phyloP scores from a whole-genome alignment of 257 asterid genomes.

The Nicotiana benthamiana region DNA sequence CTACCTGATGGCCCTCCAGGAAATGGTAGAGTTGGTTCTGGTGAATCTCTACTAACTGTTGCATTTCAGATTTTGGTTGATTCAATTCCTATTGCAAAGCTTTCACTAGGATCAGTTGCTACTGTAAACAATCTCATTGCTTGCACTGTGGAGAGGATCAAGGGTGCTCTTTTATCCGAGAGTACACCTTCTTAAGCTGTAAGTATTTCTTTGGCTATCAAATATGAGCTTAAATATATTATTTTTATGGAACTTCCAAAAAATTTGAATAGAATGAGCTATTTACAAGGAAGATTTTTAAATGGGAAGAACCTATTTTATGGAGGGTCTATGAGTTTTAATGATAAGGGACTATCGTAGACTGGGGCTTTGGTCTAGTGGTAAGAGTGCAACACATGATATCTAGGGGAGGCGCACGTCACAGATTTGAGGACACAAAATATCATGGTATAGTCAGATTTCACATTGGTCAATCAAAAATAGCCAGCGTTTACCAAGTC shows the following conservation, averaged over 20 bases:
- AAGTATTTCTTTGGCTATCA: not conserved
- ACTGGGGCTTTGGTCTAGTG: no score
- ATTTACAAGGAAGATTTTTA: no score
- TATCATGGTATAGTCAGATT: no score
- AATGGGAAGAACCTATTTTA: no score
- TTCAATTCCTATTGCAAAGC: conserved; percentile 20
- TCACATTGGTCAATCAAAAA: no score
- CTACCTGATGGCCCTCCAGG: conserved; percentile 42
- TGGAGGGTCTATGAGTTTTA: no score
- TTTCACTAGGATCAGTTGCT: conserved; percentile 25
- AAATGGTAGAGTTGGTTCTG: conserved; percentile 5
- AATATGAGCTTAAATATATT: not conserved
- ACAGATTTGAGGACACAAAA: no score
- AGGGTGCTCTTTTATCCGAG: conserved; percentile 9
- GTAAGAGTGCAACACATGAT: no score
- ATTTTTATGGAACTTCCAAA: not conserved
- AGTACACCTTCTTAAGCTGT: not conserved
- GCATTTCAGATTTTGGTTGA: conserved; percentile 48
- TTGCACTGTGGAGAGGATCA: conserved; percentile 33
- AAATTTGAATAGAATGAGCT: no score
- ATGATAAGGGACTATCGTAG: no score
- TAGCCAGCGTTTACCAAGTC: no score
- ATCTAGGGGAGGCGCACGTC: no score
- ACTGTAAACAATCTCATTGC: conserved; percentile 21
- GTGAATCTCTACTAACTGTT: conserved; percentile 41